Evolutionary conservation across 495 filamentous ascomycete genomes (phyloP), one percentile per base, ranked within the genome.

Genomic region (Penicillium turbatum): DNA sequence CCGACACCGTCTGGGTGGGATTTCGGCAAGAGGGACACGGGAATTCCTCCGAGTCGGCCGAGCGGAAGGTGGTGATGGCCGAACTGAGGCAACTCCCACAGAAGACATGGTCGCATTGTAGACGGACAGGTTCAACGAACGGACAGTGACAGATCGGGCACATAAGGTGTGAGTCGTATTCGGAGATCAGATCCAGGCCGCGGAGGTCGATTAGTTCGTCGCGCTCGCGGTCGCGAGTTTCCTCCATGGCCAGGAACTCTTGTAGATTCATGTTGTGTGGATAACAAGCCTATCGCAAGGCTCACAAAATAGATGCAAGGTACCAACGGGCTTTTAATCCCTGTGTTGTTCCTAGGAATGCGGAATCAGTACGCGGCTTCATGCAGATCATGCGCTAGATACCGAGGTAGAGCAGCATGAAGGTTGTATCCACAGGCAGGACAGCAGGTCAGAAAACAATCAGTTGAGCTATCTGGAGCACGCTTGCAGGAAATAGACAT

Each of bases 121-220:
- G 80, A 37, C 81, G 83, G n/a, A 88, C 75, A 0, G 90, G 88
- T 13, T 81, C 69, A 32, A 89, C 72, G 47, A 91, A 86, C 11
- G 90, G 82, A 26, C 82, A 83, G 55, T 84, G 86, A 65, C 90
- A 96, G 49, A 96, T 90, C 8, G 89, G 81, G 57, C 90, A 96
- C 68, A 89, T 81, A 15, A 95, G 79, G 55, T 91, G 88, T 54
- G 85, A 80, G 68, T 95, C 90, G 53, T 86, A 81, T 29, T 71
- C 63, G 17, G 75, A 77, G 46, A 85, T 75, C 67, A 92, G 89
- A 32, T 90, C 87, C 51, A 95, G 76, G 16, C 75, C 64, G 51
- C 86, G 80, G 47, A 90, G 73, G 63, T 95, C 89, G 59, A 87
- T 63, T 21, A 63, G 52, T 44, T 65, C 62, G 42, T 69, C 68